Conservation (phyloP, 225 moss, liverwort and hornwort species). For the Ulota crispa region DNA sequence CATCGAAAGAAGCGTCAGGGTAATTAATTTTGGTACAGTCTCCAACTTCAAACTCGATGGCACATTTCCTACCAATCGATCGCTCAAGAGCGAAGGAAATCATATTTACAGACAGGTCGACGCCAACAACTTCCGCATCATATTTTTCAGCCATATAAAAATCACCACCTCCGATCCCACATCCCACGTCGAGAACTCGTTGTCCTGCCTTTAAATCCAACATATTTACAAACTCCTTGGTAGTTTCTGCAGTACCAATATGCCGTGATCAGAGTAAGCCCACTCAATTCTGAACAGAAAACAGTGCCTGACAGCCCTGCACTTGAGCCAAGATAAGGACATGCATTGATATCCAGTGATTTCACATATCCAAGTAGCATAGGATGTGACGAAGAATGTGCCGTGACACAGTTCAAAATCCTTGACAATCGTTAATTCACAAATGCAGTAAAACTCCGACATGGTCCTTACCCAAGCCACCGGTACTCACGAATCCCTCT, state of each 20-base stretch:
- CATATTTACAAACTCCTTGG: conserved; percentile 72
- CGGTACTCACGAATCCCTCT: conserved; percentile 89
- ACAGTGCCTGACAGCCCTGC: background rate
- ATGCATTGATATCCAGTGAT: background rate
- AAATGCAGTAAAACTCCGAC: background rate
- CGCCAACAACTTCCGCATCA: conserved; percentile 77
- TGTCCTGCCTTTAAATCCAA: conserved; percentile 64
- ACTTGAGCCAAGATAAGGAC: background rate
- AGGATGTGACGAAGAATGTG: background rate
- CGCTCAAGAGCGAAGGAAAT: conserved; percentile 90
- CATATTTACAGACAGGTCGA: conserved; percentile 96
- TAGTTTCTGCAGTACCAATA: conserved; percentile 62
- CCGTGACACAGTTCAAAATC: background rate
- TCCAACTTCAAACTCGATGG: conserved; percentile 90
- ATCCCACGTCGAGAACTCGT: conserved; percentile 92
- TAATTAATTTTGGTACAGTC: conserved; percentile 81
- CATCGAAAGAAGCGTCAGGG: conserved; percentile 72
- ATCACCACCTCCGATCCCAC: conserved; percentile 97
- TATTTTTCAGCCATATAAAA: conserved; percentile 94
- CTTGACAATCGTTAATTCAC: background rate
- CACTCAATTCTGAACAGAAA: background rate
- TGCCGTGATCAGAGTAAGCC: conserved; percentile 20
- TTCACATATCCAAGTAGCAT: background rate
- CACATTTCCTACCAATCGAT: conserved; percentile 75
- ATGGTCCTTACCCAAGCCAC: conserved; percentile 68